A percentile compares a stretch with the other conserved stretches of the same genome.
phyloP scores from a whole-genome alignment of 768 basidiomycete species.

The Sporobolomyces roseus region DNA sequence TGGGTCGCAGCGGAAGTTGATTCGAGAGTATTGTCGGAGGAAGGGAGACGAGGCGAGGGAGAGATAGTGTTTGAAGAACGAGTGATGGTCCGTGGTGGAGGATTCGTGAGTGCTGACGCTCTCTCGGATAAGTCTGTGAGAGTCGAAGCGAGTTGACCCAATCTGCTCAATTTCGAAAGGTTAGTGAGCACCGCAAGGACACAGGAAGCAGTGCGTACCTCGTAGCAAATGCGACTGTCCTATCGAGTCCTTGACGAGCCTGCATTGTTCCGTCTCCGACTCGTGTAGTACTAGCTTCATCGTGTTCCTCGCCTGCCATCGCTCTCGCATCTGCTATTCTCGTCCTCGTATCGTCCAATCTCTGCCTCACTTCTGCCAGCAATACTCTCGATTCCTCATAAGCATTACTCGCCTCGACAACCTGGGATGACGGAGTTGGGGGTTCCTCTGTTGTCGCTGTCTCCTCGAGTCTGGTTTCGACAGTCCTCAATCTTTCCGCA shows the following conservation, averaged over 20 bases:
- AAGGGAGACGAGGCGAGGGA: not conserved
- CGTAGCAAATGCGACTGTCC: not conserved
- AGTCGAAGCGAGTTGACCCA: slow-evolving; percentile 1
- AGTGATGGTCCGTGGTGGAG: too few relatives aligned
- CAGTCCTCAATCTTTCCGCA: slow-evolving; percentile 8
- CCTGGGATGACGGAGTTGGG: not conserved
- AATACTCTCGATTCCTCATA: slow-evolving; percentile 10
- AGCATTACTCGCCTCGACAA: slow-evolving; percentile 3
- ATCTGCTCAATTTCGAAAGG: not conserved
- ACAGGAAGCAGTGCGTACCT: not conserved
- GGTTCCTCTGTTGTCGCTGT: too few relatives aligned
- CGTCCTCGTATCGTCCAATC: slow-evolving; percentile 24
- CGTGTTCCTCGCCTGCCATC: not conserved
- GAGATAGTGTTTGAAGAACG: not conserved
- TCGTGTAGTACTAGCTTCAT: not conserved
- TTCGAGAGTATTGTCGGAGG: not conserved
- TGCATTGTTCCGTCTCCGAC: not conserved
- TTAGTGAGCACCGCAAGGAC: not conserved
- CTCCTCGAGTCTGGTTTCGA: not conserved
- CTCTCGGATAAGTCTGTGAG: not conserved
- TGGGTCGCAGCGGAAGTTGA: not conserved
- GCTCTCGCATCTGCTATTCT: not conserved
- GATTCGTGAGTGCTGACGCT: slow-evolving; percentile 3
- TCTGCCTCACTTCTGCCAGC: slow-evolving; percentile 12
- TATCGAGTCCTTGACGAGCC: not conserved